Conservation (phyloP, 805 yeast species). For the Pichia pseudocactophila region DNA sequence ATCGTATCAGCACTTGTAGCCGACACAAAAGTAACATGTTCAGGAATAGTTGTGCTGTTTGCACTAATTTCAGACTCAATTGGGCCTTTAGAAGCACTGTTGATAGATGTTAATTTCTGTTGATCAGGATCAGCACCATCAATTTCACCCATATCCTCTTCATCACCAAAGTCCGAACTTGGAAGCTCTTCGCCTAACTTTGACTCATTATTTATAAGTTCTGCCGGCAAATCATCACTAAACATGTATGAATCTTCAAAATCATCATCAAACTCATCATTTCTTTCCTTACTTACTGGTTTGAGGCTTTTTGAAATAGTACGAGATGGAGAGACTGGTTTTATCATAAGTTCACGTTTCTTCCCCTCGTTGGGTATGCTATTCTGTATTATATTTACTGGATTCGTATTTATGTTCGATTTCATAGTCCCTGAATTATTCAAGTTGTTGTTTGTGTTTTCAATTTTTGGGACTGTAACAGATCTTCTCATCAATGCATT, state of each 20-base stretch:
- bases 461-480: background rate
- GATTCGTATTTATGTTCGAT: too few species aligned
- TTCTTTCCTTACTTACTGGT: too few species aligned
- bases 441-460: background rate
- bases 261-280: slow-evolving; percentile 9
- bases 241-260: slow-evolving; percentile 45
- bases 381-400: too few species aligned
- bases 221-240: slow-evolving; percentile 36
- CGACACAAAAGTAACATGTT: slow-evolving; percentile 40
- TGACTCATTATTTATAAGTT: background rate
- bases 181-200: slow-evolving; percentile 9
- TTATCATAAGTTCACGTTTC: too few species aligned
- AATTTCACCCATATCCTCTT: slow-evolving; percentile 19
- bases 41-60: slow-evolving; percentile 19
- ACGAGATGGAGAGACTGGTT: too few species aligned
- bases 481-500: slow-evolving; percentile 23
- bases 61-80: background rate
- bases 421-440: background rate
- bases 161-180: slow-evolving; percentile 23
- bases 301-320: too few species aligned
- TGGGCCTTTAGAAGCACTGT: background rate
- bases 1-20: slow-evolving; percentile 56
- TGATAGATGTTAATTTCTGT: background rate
- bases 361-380: too few species aligned
- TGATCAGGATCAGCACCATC: background rate